Evolutionary conservation across 176 grass and related monocot genomes (phyloP), one percentile per base, ranked within the genome.

Genomic region (Phoenix roebelenii): DNA sequence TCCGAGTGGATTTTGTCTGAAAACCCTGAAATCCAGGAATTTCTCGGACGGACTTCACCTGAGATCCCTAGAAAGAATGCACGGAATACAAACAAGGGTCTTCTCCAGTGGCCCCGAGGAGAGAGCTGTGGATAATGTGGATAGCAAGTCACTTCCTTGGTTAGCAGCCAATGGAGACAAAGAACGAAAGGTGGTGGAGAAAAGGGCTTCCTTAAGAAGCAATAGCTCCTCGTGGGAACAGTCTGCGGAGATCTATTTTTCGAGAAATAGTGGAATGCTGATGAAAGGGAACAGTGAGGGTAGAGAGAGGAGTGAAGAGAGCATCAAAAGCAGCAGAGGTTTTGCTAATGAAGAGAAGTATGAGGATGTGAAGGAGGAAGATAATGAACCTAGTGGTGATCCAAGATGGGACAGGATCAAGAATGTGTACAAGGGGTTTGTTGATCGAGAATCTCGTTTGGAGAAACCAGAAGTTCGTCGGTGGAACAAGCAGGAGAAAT

Each of bases 401-500:
- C 84, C 78, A 49, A 98, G 82, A 58, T 70, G 76, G 84, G 57
- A 73, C 17, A 85, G 59, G 62, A 78, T 72, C 28, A 92, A 74
- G 73, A 88, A 76, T 22, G 82, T 58, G 26, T 92, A 76, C 61
- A 69, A 15, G 19, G 65, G 58, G 53, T 30, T 30, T 26, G 19
- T 60, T 54, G 67, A 77, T 68, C 66, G 63, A 70, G 61, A 80
- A 4, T 35, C 52, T 26, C 68, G 71, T 17, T 79, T 73, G 16
- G 72, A 80, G 54, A 85, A 66, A 70, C 76, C 56, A 0, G 76
- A 80, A 64, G 66, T 80, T 50, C 75, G 67, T 50, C 84, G 81
- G 62, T 88, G 92, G 92, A 77, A 73, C 25, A 97, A 63, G 63
- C 83, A 88, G 66, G 87, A 97, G 59, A 74, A 80, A 61, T 83